Evolutionary conservation across 148 eudicot species (phyloP), one percentile per base, ranked within the genome.

Genomic region (Vaccinium darrowii): DNA sequence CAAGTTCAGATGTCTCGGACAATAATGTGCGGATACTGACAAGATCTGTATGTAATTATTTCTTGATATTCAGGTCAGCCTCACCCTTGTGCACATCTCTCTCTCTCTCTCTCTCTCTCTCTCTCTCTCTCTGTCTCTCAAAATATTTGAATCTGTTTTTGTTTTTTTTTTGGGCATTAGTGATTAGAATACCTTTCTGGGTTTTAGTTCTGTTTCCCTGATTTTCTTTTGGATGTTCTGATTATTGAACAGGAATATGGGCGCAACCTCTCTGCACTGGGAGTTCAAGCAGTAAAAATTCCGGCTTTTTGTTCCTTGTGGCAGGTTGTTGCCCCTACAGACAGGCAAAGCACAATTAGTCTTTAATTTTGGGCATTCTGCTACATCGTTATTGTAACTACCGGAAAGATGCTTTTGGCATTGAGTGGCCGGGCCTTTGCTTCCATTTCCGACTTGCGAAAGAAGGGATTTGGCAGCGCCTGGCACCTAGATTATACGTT

Each of bases 1-100:
- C 94, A 62, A 93, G 93, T 90, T 90, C 96, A 43, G 98, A 95
- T 87, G 92, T 91, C 49, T 84, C 94, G 18, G 99, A 94, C 80
- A 86, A 90, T 50, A 95, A 90, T 78, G 88, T 95, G 52, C 99
- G n/a, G 92, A 97, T 84, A 93, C 96, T 43, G 98, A 93, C 36
- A 97, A 94, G 89, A 89, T 97, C 14, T 94, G 98, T 90, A 92
- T 94, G 93, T 98, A 95, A 81, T 87, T 95, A 82, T 95, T 97
- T 90, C 98, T 97, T 81, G 99, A 97, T 90, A 90, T 95, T 89
- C 95, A 97, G 99, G 99, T 95, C 9, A 51, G 83, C 80, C 53
- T 78, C 53, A 63, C 54, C 82, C 67, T 49, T 30, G 14, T 49
- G 15, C 11, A 67, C 6, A 7, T 33, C 36, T 33, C 36, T 33